Base-by-base conservation (phyloP, 768 basidiomycete species). In the Mrakia gelida region DNA sequence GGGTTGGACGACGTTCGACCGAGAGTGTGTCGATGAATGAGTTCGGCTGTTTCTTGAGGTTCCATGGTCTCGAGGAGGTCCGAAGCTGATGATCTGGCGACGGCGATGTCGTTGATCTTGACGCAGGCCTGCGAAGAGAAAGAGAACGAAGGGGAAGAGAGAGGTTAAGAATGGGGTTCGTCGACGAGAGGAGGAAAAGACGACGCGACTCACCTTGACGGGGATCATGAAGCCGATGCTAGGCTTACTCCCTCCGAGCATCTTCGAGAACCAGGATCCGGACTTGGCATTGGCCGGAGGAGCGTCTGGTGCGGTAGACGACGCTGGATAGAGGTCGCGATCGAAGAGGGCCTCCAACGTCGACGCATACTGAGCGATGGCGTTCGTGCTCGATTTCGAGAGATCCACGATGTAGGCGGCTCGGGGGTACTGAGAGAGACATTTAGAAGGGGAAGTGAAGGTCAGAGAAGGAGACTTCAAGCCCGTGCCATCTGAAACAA, bases 21-120 rank as follows among this genome's bases (percentile, higher is more conserved):
- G 59, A 59, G 59, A 2, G 18, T 18, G 54, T 56, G 54, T 26
- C 59, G 59, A 18, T 59, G 59, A 13, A 59, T 59, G 59, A 59
- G 23, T 28, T 59, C 59, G 59, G 59, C 59, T n/a, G 59, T n/a
- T 28, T 26, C 59, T 13, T 59, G 59, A 28, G 59, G 59, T 59
- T 59, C 59, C 59, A 59, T 59, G n/a, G n/a, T 59, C 11, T 59
- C 59, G 59, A 59, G 59, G 59, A 59, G 59, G n/a, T 59, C 59
- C 5, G 59, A 59, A 5, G 28, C 26, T 9, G 59, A 59, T 6
- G 59, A 59, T 26, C 59, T 7, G 59, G 59, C 59, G 13, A 59
- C 28, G 59, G 59, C 23, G n/a, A 59, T 59, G 59, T 59, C 59
- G 18, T 59, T 59, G 28, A 59, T 26, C 28, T 59, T 59, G 59